Evolutionary conservation across 2,329 filamentous ascomycete species (phyloP), one percentile per base, ranked within the genome.

Genomic region (Fusarium cyanostomum): DNA sequence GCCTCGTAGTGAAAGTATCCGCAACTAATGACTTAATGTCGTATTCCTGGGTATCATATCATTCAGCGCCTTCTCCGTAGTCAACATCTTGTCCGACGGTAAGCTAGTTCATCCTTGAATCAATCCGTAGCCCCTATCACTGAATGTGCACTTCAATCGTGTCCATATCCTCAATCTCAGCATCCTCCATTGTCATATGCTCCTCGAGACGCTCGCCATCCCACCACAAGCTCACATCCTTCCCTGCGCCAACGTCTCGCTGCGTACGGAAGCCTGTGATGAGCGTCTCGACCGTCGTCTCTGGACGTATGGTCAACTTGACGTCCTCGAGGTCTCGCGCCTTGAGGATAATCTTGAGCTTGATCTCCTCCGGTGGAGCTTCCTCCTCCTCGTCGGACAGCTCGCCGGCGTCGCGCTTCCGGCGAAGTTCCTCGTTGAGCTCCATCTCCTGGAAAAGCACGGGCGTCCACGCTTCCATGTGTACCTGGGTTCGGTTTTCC

Each of bases 401-500:
- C 53, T 81, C 78, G 35, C 81, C 80, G 5, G 79, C 74, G 24
- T 78, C 75, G 28, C 79, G 75, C 28, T 74, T 76, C 12, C 80
- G 79, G 55, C 80, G 79, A 13, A 75, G 77, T 66, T 86, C 84
- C 59, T 82, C 79, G 28, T 80, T 77, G 48, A 77, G 77, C 63
- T 83, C 78, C 70, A 84, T 79, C 13, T 77, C 72, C 24, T 76
- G 75, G 62, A 86, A 89, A 2, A 85, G 75, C 10, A 90, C 86
- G 8, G 86, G 80, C 0, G 91, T 94, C 84, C 91, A 92, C 5
- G 90, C 91, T 76, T 94, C 89, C 61, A 97, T 82, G 65, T 90
- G 84, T n/a, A 96, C 83, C 10, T 56, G 49, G 10, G 91, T 94
- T 82, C 91, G 91, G 7, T 90, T 91, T 74, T 94, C 89, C 62